Percentiles rank a stretch among this genome's conserved stretches.
phyloP scores from a whole-genome alignment of 106 monocot genomes.

The Acanthochlamys bracteata region DNA sequence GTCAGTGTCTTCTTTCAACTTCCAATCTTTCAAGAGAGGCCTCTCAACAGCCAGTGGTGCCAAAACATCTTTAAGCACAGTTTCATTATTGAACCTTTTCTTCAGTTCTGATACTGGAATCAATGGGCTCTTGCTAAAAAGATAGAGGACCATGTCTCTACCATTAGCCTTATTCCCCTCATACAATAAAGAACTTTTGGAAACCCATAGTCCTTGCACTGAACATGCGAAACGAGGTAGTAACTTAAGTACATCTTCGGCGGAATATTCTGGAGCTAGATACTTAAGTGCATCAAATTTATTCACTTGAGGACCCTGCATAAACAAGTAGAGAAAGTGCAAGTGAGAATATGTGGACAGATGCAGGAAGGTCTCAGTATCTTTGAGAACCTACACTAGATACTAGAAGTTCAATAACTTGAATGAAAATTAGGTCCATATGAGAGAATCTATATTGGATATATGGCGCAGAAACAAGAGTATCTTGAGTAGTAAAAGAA shows the following conservation, averaged over 20 bases:
- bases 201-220: conserved; percentile 85
- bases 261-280: conserved; percentile 47
- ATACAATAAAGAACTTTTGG: conserved; percentile 62
- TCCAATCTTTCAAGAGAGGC: conserved; percentile 47
- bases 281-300: conserved; percentile 57
- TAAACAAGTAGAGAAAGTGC: not conserved
- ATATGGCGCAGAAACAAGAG: too few species aligned
- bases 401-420: too few species aligned
- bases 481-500: too few species aligned
- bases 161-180: conserved; percentile 12
- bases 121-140: conserved; percentile 41
- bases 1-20: conserved; percentile 54
- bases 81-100: too few species aligned
- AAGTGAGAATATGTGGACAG: not conserved
- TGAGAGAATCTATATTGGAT: too few species aligned
- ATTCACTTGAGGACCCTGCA: conserved; percentile 59
- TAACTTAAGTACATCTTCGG: conserved; percentile 35
- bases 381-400: too few species aligned
- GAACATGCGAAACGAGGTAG: conserved; percentile 58
- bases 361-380: too few species aligned
- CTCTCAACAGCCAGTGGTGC: conserved; percentile 43
- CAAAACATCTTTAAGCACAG: conserved; percentile 7
- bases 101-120: conserved; percentile 26
- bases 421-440: too few species aligned
- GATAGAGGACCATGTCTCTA: conserved; percentile 63